Evolutionary conservation across 2,329 filamentous ascomycete species (phyloP).

Genomic region (Fusarium sp.): DNA sequence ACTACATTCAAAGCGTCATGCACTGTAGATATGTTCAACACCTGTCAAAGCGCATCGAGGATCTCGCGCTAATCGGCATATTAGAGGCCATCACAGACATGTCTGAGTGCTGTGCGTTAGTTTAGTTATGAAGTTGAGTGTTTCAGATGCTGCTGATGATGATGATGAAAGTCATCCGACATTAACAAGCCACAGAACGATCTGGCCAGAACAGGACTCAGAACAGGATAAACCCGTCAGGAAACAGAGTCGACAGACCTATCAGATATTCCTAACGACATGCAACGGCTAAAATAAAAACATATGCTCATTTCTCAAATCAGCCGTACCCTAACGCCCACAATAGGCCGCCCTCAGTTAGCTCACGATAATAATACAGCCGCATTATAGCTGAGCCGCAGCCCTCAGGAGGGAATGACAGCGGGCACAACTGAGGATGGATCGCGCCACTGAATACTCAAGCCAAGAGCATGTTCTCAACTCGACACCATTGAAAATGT

Average conservation of each 20-base stretch:
- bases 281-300: neutral
- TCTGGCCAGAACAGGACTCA: neutral
- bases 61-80: constrained; percentile 17
- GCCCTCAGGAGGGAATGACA: neutral
- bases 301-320: constrained; percentile 6
- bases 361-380: neutral
- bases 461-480: neutral
- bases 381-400: constrained; percentile 1
- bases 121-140: constrained; percentile 7
- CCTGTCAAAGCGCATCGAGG: constrained; percentile 22
- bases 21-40: constrained; percentile 9
- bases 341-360: constrained; percentile 10
- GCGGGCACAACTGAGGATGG: neutral
- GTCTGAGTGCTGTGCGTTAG: constrained; percentile 10
- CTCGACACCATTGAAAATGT: neutral
- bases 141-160: constrained; percentile 3
- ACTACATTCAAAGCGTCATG: constrained; percentile 7
- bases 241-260: neutral
- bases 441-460: neutral
- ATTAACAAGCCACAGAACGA: constrained; percentile 9
- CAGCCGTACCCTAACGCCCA: constrained; percentile 1
- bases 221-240: neutral
- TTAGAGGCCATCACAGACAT: neutral
- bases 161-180: constrained; percentile 1
- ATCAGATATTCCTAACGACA: constrained; percentile 3